Evolutionary conservation across 371 early-diverging fungal genomes (phyloP).

Genomic region (Mortierella sp.): DNA sequence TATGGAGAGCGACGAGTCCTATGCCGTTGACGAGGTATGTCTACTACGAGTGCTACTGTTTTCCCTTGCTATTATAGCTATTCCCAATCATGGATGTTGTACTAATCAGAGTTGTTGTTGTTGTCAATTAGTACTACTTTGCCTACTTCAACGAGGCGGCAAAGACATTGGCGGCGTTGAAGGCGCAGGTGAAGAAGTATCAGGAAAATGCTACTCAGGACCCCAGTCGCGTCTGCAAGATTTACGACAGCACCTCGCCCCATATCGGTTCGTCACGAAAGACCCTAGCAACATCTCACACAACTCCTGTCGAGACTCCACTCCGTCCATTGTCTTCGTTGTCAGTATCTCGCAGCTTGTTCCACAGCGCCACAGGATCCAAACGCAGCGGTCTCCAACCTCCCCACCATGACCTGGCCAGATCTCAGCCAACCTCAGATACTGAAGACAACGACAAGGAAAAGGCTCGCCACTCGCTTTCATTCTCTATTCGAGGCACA

Average conservation of each 20-base stretch:
- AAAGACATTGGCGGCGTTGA: slow-evolving; percentile 57
- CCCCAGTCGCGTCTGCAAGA: slow-evolving; percentile 14
- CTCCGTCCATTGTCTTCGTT: slow-evolving; percentile 12
- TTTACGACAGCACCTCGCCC: slow-evolving; percentile 52
- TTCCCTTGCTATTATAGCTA: background rate
- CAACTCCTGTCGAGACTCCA: background rate
- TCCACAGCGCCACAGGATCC: slow-evolving; percentile 17
- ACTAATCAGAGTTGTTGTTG: background rate
- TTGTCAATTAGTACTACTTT: slow-evolving; percentile 71
- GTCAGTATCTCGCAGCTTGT: slow-evolving; percentile 20
- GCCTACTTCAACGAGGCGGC: slow-evolving; percentile 74
- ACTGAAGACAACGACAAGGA: slow-evolving; percentile 57
- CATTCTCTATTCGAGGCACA: slow-evolving; percentile 36
- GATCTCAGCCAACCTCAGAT: slow-evolving; percentile 49
- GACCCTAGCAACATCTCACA: background rate
- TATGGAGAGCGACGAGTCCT: slow-evolving; percentile 70
- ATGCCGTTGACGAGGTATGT: slow-evolving; percentile 76
- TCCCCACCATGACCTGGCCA: slow-evolving; percentile 15
- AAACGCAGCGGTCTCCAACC: slow-evolving; percentile 15
- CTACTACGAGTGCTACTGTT: background rate
- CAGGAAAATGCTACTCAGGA: slow-evolving; percentile 10
- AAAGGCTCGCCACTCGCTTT: slow-evolving; percentile 30
- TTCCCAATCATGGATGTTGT: background rate
- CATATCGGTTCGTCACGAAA: slow-evolving; percentile 17
- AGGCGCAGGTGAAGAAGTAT: slow-evolving; percentile 53